Evolutionary conservation across 1,284 basidiomycete genomes (phyloP).

Genomic region (Austroboletus niveus): DNA sequence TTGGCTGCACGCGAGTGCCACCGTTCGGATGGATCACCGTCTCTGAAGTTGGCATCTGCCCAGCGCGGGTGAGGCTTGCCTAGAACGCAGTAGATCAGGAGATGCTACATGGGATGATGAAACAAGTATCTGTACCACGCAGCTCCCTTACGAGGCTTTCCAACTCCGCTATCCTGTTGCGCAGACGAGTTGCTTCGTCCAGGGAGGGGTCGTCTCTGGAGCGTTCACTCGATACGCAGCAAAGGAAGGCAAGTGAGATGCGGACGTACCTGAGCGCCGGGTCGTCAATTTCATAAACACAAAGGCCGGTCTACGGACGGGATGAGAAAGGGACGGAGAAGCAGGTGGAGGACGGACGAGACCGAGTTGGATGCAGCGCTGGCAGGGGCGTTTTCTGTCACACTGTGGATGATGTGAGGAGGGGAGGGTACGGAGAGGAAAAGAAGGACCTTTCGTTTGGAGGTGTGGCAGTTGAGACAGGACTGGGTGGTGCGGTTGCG

Average conservation of each 20-base stretch:
- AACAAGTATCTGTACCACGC: slow-evolving; percentile 48
- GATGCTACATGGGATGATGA: slow-evolving; percentile 2
- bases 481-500: slow-evolving; percentile 87
- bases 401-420: slow-evolving; percentile 50
- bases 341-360: slow-evolving; percentile 43
- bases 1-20: slow-evolving; percentile 83
- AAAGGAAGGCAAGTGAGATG: background rate
- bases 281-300: slow-evolving; percentile 91
- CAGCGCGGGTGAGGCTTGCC: slow-evolving; percentile 81
- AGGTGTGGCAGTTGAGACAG: slow-evolving; percentile 90
- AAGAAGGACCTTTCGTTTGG: slow-evolving; percentile 78
- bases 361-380: slow-evolving; percentile 80
- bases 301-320: slow-evolving; percentile 71
- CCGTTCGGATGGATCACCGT: slow-evolving; percentile 75
- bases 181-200: slow-evolving; percentile 78
- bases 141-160: slow-evolving; percentile 85
- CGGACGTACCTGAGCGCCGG: slow-evolving; percentile 66
- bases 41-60: slow-evolving; percentile 73
- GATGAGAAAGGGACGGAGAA: slow-evolving; percentile 13
- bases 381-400: slow-evolving; percentile 82
- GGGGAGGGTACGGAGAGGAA: background rate
- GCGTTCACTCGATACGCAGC: slow-evolving; percentile 8
- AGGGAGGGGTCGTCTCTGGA: slow-evolving; percentile 78
- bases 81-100: slow-evolving; percentile 32
- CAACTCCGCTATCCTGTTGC: slow-evolving; percentile 84